Conservation (phyloP, 768 basidiomycete genomes). For the Candolleomyces aberdarensis region DNA sequence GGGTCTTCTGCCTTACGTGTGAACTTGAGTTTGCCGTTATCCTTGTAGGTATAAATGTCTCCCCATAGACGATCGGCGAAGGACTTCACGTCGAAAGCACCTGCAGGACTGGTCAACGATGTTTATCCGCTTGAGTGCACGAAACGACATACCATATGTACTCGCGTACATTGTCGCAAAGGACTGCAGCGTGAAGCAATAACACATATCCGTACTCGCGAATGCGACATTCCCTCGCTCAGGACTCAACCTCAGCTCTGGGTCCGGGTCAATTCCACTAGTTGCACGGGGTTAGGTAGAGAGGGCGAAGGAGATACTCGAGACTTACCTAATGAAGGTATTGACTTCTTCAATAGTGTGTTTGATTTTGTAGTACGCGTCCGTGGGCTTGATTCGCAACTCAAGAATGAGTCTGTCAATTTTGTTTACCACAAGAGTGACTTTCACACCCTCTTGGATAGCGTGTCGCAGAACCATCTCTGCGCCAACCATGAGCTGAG, state of each 20-base stretch:
- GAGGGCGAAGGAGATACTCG: not conserved
- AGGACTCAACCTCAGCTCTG: conserved; percentile 84
- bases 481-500: conserved; percentile 87
- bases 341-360: conserved; percentile 99
- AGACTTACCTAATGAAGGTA: conserved; percentile 81
- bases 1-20: conserved; percentile 79
- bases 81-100: conserved; percentile 73
- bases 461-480: conserved; percentile 88
- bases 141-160: conserved; percentile 64
- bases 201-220: conserved; percentile 94
- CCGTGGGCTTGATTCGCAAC: conserved; percentile 89
- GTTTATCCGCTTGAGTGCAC: not conserved
- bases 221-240: conserved; percentile 97
- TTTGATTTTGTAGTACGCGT: conserved; percentile 98
- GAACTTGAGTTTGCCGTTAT: conserved; percentile 67
- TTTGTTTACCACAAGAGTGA: conserved; percentile 95
- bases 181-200: conserved; percentile 93
- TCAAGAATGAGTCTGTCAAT: conserved; percentile 97
- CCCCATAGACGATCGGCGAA: conserved; percentile 96
- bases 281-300: not conserved
- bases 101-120: conserved; percentile 29
- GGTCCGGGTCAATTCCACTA: conserved; percentile 84
- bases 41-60: conserved; percentile 90
- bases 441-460: conserved; percentile 83
- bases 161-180: conserved; percentile 97